Evolutionary conservation across 148 eudicot genomes (phyloP).

Genomic region (Vaccinium myrtillus): DNA sequence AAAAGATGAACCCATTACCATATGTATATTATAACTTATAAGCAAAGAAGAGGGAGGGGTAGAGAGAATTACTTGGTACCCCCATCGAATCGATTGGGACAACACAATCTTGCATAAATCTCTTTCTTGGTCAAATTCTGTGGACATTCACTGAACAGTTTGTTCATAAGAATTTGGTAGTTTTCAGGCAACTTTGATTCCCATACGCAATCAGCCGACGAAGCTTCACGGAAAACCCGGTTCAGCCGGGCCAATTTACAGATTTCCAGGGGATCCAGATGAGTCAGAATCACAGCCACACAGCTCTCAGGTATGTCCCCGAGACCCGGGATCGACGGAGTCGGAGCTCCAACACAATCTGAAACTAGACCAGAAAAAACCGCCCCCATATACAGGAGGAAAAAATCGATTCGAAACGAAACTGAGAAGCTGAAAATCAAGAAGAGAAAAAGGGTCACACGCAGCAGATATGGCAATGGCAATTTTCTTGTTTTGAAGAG

Average conservation of each 20-base stretch:
- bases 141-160: conserved; percentile 27
- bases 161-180: conserved; percentile 37
- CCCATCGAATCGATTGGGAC: conserved; percentile 41
- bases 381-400: conserved; percentile 40
- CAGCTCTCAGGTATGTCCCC: conserved; percentile 70
- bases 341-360: background rate
- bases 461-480: background rate
- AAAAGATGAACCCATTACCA: background rate
- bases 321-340: conserved; percentile 23
- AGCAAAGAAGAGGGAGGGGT: background rate
- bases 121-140: conserved; percentile 34
- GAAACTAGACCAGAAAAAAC: conserved; percentile 27
- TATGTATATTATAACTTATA: background rate
- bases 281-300: conserved; percentile 43
- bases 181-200: conserved; percentile 53
- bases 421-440: background rate
- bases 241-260: conserved; percentile 42
- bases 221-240: conserved; percentile 44
- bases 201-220: conserved; percentile 65
- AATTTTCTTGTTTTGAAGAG: background rate
- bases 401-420: background rate
- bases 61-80: conserved; percentile 43
- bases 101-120: conserved; percentile 44
- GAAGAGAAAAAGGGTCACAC: background rate
- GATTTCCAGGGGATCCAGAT: conserved; percentile 55